phyloP scores from a whole-genome alignment of 148 eudicot species.

The Gaultheria prostrata region DNA sequence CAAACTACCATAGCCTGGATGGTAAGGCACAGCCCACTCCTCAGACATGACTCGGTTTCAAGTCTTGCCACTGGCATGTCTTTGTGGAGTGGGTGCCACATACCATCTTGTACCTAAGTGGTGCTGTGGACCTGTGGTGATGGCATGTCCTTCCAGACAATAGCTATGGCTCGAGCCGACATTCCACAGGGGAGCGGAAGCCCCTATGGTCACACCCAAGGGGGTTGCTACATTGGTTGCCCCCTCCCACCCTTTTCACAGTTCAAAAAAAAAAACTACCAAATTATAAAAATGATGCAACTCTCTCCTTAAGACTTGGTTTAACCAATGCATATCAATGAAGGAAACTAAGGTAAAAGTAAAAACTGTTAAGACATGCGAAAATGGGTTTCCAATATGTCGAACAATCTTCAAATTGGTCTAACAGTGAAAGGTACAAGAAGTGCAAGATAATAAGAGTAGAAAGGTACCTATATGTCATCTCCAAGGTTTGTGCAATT shows the following conservation, averaged over 20 bases:
- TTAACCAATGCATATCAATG: not conserved
- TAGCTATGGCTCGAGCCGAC: no score
- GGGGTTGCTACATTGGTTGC: no score
- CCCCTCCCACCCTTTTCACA: no score
- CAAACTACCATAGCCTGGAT: not conserved
- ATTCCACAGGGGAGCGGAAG: no score
- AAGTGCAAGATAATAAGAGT: not conserved
- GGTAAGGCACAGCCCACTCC: no score
- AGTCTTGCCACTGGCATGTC: no score
- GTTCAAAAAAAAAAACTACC: not conserved
- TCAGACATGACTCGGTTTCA: no score
- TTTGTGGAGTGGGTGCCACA: no score
- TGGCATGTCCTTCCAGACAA: no score
- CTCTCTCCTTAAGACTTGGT: not conserved
- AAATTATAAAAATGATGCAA: not conserved
- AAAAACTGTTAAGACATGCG: not conserved
- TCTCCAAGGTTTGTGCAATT: conserved; percentile 38
- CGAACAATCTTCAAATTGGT: not conserved
- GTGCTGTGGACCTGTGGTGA: no score
- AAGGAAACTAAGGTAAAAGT: not conserved
- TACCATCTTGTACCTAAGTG: no score
- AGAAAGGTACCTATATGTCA: conserved; percentile 31
- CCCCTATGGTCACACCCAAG: no score
- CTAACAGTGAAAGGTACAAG: not conserved
- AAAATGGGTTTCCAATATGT: not conserved